Evolutionary conservation across 192 early-diverging fungal genomes (phyloP).

Genomic region (Chytriomyces confervae): DNA sequence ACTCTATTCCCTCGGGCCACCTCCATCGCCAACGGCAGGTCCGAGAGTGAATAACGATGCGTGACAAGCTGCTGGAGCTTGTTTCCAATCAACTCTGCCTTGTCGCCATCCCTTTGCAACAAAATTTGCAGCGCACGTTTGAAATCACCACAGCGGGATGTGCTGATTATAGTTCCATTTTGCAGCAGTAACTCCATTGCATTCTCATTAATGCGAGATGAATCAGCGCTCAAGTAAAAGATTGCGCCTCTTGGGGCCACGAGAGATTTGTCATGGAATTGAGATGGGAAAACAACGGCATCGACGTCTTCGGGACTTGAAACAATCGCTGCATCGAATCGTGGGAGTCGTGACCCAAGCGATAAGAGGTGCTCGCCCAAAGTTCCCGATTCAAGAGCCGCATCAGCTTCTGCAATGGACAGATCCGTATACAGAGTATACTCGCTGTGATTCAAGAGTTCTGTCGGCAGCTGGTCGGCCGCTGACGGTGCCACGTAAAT

Average conservation of each 20-base stretch:
- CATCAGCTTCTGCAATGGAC: background rate
- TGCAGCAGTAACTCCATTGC: too few species aligned
- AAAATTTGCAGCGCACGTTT: too few species aligned
- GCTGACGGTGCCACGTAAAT: background rate
- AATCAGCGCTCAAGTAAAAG: background rate
- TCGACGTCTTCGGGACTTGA: conserved; percentile 23
- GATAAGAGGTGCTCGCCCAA: background rate
- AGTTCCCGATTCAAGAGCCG: background rate
- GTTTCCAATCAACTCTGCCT: too few species aligned
- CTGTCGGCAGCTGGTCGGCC: background rate
- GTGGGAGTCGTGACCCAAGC: background rate
- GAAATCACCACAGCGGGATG: too few species aligned
- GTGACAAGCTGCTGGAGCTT: too few species aligned
- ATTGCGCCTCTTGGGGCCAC: conserved; percentile 22
- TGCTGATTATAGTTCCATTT: too few species aligned
- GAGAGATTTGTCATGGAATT: conserved; percentile 23
- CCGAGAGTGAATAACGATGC: too few species aligned
- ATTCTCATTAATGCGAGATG: too few species aligned
- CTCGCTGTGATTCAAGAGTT: background rate
- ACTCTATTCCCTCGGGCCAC: too few species aligned
- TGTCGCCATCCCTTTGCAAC: too few species aligned
- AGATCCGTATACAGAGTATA: background rate
- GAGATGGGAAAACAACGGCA: conserved; percentile 18
- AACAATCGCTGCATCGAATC: conserved; percentile 22
- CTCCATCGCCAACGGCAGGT: too few species aligned